A percentile compares a stretch with the other conserved stretches of the same genome.
phyloP scores from a whole-genome alignment of 148 eudicot genomes.

The Rheum nobile region DNA sequence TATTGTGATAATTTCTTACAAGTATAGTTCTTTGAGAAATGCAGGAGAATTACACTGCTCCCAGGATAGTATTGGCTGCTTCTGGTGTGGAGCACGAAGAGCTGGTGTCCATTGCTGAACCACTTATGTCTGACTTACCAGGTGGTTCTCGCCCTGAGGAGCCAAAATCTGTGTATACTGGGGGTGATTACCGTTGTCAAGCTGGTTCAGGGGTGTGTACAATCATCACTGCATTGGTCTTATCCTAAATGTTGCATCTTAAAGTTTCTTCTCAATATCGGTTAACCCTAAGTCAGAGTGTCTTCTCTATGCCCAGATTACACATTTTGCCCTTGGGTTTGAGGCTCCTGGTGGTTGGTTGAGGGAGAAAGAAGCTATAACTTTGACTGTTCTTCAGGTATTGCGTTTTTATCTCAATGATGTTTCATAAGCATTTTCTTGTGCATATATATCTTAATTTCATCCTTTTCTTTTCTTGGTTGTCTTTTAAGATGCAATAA shows the following conservation, averaged over 20 bases:
- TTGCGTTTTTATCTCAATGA: background rate
- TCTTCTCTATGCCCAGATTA: constrained; percentile 25
- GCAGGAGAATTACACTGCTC: constrained; percentile 82
- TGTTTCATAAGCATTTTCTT: background rate
- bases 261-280: background rate
- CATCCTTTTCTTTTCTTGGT: background rate
- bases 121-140: constrained; percentile 62
- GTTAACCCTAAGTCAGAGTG: background rate
- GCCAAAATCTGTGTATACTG: constrained; percentile 58
- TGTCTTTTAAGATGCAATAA: background rate
- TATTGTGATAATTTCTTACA: background rate
- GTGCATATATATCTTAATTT: background rate
- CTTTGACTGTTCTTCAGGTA: constrained; percentile 82
- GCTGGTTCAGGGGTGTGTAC: constrained; percentile 69
- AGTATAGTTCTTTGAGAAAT: constrained; percentile 8
- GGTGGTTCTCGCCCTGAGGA: constrained; percentile 27
- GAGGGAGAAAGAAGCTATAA: constrained; percentile 65
- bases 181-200: constrained; percentile 74
- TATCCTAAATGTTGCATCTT: background rate
- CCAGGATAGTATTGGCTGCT: constrained; percentile 90
- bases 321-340: constrained; percentile 91
- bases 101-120: constrained; percentile 65
- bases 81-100: constrained; percentile 91
- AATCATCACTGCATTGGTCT: background rate
- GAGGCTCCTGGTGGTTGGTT: constrained; percentile 88